Conservation (phyloP, 805 yeast species). For the Suhomyces vadensis region DNA sequence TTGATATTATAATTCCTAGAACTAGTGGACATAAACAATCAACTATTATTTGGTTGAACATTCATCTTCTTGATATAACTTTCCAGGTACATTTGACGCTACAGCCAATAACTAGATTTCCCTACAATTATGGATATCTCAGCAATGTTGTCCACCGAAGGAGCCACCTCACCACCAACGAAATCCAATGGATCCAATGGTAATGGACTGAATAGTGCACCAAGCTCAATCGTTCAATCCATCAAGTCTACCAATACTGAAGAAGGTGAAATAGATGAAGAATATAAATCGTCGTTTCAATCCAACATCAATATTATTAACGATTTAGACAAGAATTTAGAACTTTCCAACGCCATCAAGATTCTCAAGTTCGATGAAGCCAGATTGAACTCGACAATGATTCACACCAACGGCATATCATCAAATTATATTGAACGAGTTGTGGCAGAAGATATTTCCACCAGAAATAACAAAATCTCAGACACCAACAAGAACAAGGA, state of each 20-base stretch:
- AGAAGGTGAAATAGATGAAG: constrained; percentile 7
- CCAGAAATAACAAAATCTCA: constrained; percentile 22
- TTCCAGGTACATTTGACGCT: too few relatives aligned
- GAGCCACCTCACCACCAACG: constrained; percentile 12
- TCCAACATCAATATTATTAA: constrained; percentile 13
- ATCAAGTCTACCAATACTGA: background rate
- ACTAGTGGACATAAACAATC: too few relatives aligned
- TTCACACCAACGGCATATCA: constrained; percentile 24
- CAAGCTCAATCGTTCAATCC: background rate
- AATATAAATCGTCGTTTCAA: constrained; percentile 14
- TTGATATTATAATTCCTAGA: too few relatives aligned
- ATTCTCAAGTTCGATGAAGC: constrained; percentile 16
- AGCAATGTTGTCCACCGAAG: constrained; percentile 35
- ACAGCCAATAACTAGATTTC: too few relatives aligned
- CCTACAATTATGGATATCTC: constrained; percentile 43
- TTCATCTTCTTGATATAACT: too few relatives aligned
- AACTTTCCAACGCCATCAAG: constrained; percentile 11
- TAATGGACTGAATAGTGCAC: background rate
- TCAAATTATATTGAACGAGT: constrained; percentile 37
- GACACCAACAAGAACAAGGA: constrained; percentile 23
- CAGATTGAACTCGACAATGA: constrained; percentile 15
- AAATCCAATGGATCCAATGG: constrained; percentile 7
- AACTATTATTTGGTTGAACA: too few relatives aligned
- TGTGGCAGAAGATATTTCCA: constrained; percentile 35
- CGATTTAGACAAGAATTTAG: constrained; percentile 18